Conservation (phyloP, 768 basidiomycete genomes). For the Leucocoprinus leucothites region DNA sequence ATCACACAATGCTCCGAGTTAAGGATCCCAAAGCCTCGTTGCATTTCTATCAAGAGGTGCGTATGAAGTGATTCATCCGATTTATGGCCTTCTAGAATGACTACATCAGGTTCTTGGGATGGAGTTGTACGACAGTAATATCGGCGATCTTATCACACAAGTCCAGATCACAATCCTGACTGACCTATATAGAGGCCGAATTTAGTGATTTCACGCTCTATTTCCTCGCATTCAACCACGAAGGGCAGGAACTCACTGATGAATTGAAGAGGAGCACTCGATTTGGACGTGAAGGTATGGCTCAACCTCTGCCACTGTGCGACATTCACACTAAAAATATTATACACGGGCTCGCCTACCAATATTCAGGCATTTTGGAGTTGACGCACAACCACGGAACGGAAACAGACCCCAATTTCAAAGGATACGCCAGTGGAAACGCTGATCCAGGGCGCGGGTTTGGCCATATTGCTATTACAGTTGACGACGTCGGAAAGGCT, state of each 20-base stretch:
- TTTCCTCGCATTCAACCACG: constrained; percentile 80
- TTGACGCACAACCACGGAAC: constrained; percentile 90
- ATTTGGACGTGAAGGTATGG: constrained; percentile 71
- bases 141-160: background rate
- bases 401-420: constrained; percentile 72
- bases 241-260: constrained; percentile 41
- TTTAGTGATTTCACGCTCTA: constrained; percentile 71
- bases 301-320: too few species aligned
- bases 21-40: constrained; percentile 84
- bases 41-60: constrained; percentile 73
- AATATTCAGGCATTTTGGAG: constrained; percentile 66
- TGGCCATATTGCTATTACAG: constrained; percentile 87
- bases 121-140: constrained; percentile 62
- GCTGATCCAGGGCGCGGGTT: constrained; percentile 75
- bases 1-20: constrained; percentile 87
- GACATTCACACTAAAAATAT: background rate
- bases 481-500: constrained; percentile 78
- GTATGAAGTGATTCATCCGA: constrained; percentile 12
- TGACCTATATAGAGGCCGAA: constrained; percentile 40
- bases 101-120: constrained; percentile 59
- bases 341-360: too few species aligned
- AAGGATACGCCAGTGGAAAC: constrained; percentile 87
- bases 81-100: background rate
- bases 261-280: constrained; percentile 51
- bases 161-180: constrained; percentile 9